These are phyloP conservation scores for Nephelium lappaceum DNA, from an alignment of 345 rosid species.

Conservation along the genomic window DNA sequence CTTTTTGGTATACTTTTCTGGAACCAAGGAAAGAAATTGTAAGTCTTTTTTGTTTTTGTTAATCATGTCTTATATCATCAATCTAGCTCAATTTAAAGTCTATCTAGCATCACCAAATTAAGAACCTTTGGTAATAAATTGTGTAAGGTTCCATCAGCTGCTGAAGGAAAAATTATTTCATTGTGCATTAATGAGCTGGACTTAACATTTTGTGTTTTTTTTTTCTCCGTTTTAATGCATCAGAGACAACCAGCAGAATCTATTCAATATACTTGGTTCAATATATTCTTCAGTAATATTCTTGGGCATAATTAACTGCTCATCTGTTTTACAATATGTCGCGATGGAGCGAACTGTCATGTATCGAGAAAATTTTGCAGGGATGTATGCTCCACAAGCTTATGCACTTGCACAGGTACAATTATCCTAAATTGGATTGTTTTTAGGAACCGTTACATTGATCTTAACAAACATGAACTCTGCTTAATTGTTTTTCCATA, in stretches of 20 bases:
- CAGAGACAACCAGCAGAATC: slow-evolving; percentile 64
- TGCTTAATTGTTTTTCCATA: background rate
- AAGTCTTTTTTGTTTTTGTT: slow-evolving; percentile 24
- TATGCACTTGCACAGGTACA: slow-evolving; percentile 67
- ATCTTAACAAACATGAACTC: background rate
- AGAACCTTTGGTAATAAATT: no score
- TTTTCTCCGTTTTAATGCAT: background rate
- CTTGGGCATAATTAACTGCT: slow-evolving; percentile 69
- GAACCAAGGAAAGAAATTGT: slow-evolving; percentile 71
- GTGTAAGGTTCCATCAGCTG: no score
- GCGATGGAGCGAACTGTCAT: slow-evolving; percentile 63
- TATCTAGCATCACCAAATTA: background rate
- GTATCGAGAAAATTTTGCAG: slow-evolving; percentile 80
- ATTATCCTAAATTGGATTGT: background rate
- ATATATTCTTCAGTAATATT: slow-evolving; percentile 48
- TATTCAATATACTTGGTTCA: slow-evolving; percentile 65
- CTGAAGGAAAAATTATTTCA: no score
- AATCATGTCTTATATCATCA: background rate
- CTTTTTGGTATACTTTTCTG: slow-evolving; percentile 65
- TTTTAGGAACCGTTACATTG: background rate
- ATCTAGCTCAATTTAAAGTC: background rate
- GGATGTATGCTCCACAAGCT: slow-evolving; percentile 77
- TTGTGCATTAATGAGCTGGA: no score
- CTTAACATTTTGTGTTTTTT: no score
- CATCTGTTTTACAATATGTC: slow-evolving; percentile 55